phyloP scores from a whole-genome alignment of 164 flowering plant genomes.

The Kalanchoe fedtschenkoi region DNA sequence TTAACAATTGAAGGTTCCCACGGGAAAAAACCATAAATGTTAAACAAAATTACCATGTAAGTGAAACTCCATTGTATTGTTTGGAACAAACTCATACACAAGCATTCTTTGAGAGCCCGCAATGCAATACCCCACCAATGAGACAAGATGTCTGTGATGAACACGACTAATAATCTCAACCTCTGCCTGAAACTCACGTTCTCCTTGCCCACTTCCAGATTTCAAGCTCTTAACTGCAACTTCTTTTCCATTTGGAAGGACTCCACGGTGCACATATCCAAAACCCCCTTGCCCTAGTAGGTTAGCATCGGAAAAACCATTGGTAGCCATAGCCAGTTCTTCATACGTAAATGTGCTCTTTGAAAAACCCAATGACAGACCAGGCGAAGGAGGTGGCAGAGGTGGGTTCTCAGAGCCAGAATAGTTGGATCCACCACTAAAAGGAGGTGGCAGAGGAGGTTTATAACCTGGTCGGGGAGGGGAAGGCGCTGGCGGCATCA shows the following conservation, averaged over 20 bases:
- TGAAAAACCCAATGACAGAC: too few species aligned
- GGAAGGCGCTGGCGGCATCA: background rate
- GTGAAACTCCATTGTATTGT: slow-evolving; percentile 5
- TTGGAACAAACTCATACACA: slow-evolving; percentile 5
- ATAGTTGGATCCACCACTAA: slow-evolving; percentile 1
- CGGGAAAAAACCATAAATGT: background rate
- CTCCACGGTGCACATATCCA: slow-evolving; percentile 3
- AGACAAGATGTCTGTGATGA: background rate
- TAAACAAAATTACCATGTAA: background rate
- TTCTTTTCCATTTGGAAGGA: slow-evolving; percentile 4
- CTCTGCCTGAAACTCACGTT: too few species aligned
- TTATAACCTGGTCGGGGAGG: background rate
- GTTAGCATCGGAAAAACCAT: background rate
- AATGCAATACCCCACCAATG: background rate
- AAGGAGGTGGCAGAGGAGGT: slow-evolving; percentile 11
- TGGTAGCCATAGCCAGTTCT: background rate
- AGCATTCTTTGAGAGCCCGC: slow-evolving; percentile 2
- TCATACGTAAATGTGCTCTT: background rate
- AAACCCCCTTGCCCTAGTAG: slow-evolving; percentile 2
- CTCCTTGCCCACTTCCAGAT: background rate
- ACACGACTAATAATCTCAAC: background rate
- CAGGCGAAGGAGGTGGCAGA: too few species aligned
- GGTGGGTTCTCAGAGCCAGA: background rate
- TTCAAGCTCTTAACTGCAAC: slow-evolving; percentile 3
- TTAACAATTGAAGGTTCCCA: background rate